These are phyloP conservation scores for Camellia japonica DNA, from an alignment of 148 eudicot species.

Conservation along the genomic window DNA sequence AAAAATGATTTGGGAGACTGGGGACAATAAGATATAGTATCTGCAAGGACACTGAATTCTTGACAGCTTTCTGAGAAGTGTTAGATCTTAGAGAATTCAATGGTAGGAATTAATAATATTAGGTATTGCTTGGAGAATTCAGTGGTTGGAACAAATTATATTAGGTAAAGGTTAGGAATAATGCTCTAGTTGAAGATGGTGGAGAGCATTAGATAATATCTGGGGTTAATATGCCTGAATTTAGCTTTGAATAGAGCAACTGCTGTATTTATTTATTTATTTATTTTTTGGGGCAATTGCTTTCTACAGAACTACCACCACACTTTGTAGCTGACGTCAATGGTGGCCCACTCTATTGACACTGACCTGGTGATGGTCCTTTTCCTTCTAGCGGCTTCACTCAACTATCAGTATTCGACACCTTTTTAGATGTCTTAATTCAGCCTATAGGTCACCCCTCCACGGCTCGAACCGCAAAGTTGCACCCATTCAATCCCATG, in stretches of 20 bases:
- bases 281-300: background rate
- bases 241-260: background rate
- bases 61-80: background rate
- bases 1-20: conserved; percentile 2
- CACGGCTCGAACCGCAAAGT: too few relatives aligned
- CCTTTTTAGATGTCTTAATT: too few relatives aligned
- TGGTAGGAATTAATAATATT: background rate
- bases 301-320: background rate
- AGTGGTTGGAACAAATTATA: background rate
- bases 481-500: too few relatives aligned
- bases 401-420: too few relatives aligned
- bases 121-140: background rate
- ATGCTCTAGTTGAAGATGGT: background rate
- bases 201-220: background rate
- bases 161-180: background rate
- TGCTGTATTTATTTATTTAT: background rate
- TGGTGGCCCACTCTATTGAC: too few relatives aligned
- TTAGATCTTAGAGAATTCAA: background rate
- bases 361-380: too few relatives aligned
- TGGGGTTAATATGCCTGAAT: background rate
- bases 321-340: too few relatives aligned
- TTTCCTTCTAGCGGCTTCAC: too few relatives aligned
- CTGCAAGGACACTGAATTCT: background rate
- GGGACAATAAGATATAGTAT: background rate
- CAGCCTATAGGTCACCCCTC: too few relatives aligned